Percentiles rank a stretch among this genome's conserved stretches.
Evolutionary conservation across 225 moss, liverwort and hornwort genomes (phyloP).

Genomic region (Physcomitrium patens): DNA sequence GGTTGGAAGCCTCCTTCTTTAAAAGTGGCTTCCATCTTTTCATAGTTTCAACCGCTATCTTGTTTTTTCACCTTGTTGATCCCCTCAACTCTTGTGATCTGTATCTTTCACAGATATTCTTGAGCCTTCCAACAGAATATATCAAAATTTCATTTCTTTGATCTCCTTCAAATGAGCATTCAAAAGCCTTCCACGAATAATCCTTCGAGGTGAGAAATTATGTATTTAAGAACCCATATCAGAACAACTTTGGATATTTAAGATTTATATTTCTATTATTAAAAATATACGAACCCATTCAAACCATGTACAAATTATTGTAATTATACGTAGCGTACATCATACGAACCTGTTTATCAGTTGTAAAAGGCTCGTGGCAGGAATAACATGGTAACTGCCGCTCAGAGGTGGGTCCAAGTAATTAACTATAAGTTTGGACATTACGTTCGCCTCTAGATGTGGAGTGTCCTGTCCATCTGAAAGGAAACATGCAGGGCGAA

Average conservation of each 20-base stretch:
- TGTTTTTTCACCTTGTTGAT: constrained; percentile 36
- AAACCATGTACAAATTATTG: too few species aligned
- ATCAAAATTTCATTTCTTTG: not conserved
- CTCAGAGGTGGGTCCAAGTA: constrained; percentile 23
- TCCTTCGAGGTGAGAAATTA: not conserved
- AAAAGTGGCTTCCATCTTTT: constrained; percentile 25
- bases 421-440: constrained; percentile 2
- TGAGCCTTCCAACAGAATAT: too few species aligned
- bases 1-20: constrained; percentile 28
- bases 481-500: not conserved
- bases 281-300: not conserved
- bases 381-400: constrained; percentile 18
- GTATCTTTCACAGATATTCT: not conserved
- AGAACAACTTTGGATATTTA: not conserved
- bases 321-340: not conserved
- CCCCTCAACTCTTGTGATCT: constrained; percentile 36
- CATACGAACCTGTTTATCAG: constrained; percentile 21
- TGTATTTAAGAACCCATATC: not conserved
- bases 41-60: constrained; percentile 21
- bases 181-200: not conserved
- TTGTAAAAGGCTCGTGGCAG: constrained; percentile 15
- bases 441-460: constrained; percentile 8
- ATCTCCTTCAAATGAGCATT: not conserved
- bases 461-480: constrained; percentile 20
- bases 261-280: not conserved